phyloP scores from a whole-genome alignment of 2,329 filamentous ascomycete species.

The Diplodia sapinea region DNA sequence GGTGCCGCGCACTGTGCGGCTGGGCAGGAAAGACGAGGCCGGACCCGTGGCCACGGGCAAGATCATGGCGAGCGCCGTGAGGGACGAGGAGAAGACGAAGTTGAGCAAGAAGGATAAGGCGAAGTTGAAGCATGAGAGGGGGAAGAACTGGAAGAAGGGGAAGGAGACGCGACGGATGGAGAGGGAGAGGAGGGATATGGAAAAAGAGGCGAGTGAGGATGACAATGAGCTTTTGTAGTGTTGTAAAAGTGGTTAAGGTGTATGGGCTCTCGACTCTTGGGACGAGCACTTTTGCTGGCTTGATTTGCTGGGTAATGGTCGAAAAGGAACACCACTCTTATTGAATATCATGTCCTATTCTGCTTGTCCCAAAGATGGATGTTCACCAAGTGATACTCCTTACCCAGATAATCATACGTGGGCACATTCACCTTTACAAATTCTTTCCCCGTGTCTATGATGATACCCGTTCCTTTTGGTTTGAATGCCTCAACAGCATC shows the following conservation, averaged over 20 bases:
- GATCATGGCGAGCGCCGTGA: constrained; percentile 33
- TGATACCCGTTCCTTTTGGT: no score
- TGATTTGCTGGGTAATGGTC: neutral
- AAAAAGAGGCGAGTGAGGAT: neutral
- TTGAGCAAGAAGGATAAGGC: constrained; percentile 46
- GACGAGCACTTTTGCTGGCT: neutral
- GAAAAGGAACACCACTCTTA: neutral
- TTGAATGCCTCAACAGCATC: no score
- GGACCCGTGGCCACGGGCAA: constrained; percentile 42
- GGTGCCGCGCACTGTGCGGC: constrained; percentile 63
- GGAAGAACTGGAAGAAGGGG: constrained; percentile 49
- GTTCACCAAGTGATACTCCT: no score
- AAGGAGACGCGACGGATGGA: constrained; percentile 39
- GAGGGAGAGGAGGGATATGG: constrained; percentile 20
- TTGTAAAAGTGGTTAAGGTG: neutral
- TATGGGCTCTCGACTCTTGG: constrained; percentile 2
- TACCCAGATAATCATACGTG: accelerated
- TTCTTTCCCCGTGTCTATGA: no score
- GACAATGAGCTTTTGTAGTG: neutral
- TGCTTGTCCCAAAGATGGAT: no score
- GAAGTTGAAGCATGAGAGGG: constrained; percentile 48
- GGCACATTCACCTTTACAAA: no score
- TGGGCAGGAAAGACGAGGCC: constrained; percentile 58
- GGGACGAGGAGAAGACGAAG: constrained; percentile 37
- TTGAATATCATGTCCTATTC: neutral